Conservation (phyloP, 495 filamentous ascomycete species). For the Penicillium egyptiacum region DNA sequence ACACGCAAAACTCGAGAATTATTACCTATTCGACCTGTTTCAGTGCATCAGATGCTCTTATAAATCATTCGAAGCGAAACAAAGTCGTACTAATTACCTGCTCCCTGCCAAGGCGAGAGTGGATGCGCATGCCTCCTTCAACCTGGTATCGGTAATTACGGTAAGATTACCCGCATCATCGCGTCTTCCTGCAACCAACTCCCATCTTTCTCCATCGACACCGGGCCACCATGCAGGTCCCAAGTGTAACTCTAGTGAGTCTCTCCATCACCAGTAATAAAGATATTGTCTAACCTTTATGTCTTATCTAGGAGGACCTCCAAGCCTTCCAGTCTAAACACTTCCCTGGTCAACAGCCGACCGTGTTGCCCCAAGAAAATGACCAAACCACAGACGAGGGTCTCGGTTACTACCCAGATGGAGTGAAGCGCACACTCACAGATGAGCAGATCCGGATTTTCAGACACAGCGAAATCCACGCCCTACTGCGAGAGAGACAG, state of each 20-base stretch:
- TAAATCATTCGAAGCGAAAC: neutral
- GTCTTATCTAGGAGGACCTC: constrained; percentile 62
- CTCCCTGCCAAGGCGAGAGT: no score
- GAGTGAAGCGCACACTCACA: constrained; percentile 86
- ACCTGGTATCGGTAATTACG: constrained; percentile 6
- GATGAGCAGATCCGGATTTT: constrained; percentile 91
- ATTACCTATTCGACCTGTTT: neutral
- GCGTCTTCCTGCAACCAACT: constrained; percentile 16
- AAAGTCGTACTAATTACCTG: neutral
- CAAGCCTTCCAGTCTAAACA: constrained; percentile 65
- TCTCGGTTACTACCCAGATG: constrained; percentile 86
- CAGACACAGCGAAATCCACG: constrained; percentile 82
- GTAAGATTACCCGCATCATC: constrained; percentile 14
- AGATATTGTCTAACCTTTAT: constrained; percentile 5
- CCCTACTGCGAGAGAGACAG: constrained; percentile 58
- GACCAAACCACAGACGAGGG: constrained; percentile 62
- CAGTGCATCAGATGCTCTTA: neutral
- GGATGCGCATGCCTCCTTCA: neutral
- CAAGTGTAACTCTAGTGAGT: constrained; percentile 55
- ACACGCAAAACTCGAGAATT: neutral
- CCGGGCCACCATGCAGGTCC: constrained; percentile 28
- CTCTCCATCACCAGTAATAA: constrained; percentile 4
- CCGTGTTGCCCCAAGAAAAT: constrained; percentile 23
- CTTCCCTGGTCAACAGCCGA: constrained; percentile 46
- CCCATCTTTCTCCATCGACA: constrained; percentile 5